Evolutionary conservation across 768 basidiomycete genomes (phyloP), one percentile per base, ranked within the genome.

Genomic region (Naematelia encephala): DNA sequence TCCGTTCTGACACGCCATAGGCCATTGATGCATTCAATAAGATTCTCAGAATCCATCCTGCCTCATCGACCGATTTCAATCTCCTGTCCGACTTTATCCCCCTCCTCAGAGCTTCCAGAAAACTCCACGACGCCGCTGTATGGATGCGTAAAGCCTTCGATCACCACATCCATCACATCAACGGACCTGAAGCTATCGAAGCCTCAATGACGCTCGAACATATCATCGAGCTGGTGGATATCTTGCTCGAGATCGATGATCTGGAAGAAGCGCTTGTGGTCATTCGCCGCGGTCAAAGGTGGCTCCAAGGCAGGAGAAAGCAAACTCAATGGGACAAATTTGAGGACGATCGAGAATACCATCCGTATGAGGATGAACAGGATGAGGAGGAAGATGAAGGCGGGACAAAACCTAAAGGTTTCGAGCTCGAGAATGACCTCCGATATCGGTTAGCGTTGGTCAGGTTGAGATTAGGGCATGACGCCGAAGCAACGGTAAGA

Each of bases 331-430:
- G 92, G 91, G 89, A 91, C 63, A 74, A 82, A 21, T 83, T 85
- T 54, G 83, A 83, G 27, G 93, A 99, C 72, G 94, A 99, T 71
- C 81, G 92, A 50, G 94, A 99, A 77, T 99, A 84, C 69, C 90
- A 91, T 69, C 68, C 82, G 19, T 61, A 68, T 14, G 76, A 70
- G 5, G 64, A 57, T 13, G 28, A 45, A 5, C 44, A 75, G 42
- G 60, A 73, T 55, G 61, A 63, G 74, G 67, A 67, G 2, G 56
- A 60, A 13, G 81, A 58, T 69, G 61, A 78, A 34, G 82, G 82
- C 1, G 82, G 85, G 4, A 81, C 81, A 46, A 81, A 83, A 1
- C 87, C 86, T 23, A 27, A n/a, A 12, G 81, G 80, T 52, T 85
- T 83, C 71, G 80, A 80, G 8, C 77, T 91, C 56, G 88, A 91